Evolutionary conservation across 441 rosid species (phyloP), one percentile per base, ranked within the genome.

Genomic region (Adansonia gregorii): DNA sequence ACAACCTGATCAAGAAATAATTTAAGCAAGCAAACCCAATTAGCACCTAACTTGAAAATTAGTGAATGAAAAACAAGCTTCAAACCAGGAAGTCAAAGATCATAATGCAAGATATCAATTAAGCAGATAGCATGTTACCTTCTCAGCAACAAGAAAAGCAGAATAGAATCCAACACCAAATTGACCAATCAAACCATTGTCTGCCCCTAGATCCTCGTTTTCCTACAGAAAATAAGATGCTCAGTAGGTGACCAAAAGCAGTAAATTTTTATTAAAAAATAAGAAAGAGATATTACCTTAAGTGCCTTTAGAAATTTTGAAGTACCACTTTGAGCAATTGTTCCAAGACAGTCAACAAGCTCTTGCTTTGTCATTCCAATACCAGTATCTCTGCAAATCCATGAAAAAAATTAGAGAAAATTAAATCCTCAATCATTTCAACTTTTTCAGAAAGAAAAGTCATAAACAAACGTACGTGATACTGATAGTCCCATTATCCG

Each of bases 91-190:
- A n/a, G n/a, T n/a, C n/a, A n/a, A n/a, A 59, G 66, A 75, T 8
- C 9, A 59, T 1, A 75, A 73, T 31, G 56, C 48, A 73, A 19
- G 8, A 10, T 79, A 67, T 54, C 49, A 71, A n/a, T 9, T 3
- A 46, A 43, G 12, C 46, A 8, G 61, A 51, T 39, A 41, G 60
- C 56, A 20, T 4, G 48, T 76, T 78, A 94, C 97, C 99, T 90
- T 95, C 76, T 95, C 93, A 74, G 98, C 95, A 52, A 95, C 98
- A 82, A 95, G 92, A 85, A 94, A 95, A 74, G 99, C 94, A 75
- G 99, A 94, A 87, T 95, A 94, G 85, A 95, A 95, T 24, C 99
- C 99, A 85, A 93, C 99, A 85, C 98, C 99, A 83, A 95, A 95
- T 81, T 95, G 99, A 31, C 98, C 99, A n/a, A 95, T 95, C 88